Evolutionary conservation across 306 rosid genomes (phyloP), one percentile per base, ranked within the genome.

Genomic region (Cyclanthera cordifolia): DNA sequence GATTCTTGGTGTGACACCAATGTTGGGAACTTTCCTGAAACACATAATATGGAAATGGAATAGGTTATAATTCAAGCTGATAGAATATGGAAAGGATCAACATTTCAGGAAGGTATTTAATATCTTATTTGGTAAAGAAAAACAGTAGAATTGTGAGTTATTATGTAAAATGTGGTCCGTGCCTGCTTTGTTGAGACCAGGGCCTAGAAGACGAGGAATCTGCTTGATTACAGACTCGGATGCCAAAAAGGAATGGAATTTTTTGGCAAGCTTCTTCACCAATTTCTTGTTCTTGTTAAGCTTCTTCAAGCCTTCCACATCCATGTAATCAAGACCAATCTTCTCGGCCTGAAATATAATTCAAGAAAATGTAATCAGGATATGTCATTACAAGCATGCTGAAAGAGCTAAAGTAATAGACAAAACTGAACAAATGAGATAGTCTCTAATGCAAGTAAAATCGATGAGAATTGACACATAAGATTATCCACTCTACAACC

Each of bases 131-230:
- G 17, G 10, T 37, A 8, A 32, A n/a, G n/a, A n/a, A 14, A 41
- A 41, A 14, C 59, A 71, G 47, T 13, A 48, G 19, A 60, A 51
- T 23, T 5, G 45, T 1, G n/a, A 8, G 6, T 32, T 19, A 32
- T n/a, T 32, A 10, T 3, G 17, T n/a, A 16, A 10, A 43, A n/a
- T n/a, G n/a, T n/a, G n/a, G n/a, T n/a, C n/a, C n/a, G n/a, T n/a
- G 91, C 95, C 95, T 72, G 96, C 96, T 82, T 90, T 90, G 83
- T 90, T 90, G 70, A 90, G 96, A 55, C 96, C 95, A 69, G 91
- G 96, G 50, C 95, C 95, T 79, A 90, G 71, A 47, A 90, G 91
- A 76, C 91, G 91, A 19, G 96, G 96, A 56, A 90, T 90, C 84
- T 87, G 95, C 82, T 87, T 90, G 13, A 90, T 90, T 7, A 87